Base-by-base conservation (phyloP, 177 flowering plant genomes). In the Vitis hybrid region DNA sequence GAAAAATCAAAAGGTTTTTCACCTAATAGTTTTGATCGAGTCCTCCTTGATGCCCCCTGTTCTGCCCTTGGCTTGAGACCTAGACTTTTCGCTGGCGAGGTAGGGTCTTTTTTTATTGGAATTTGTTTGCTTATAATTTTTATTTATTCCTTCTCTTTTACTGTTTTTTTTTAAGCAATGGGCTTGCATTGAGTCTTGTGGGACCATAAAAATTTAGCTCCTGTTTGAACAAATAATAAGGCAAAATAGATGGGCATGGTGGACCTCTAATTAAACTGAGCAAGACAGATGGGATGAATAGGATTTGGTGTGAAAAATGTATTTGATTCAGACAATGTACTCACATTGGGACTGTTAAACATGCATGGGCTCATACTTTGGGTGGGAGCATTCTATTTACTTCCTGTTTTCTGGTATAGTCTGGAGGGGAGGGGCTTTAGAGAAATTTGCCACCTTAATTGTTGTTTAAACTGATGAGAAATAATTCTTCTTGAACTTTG, bases 1-100 rank as follows among this genome's bases (percentile, higher is more conserved):
- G 89, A 88, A 72, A 88, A 79, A 19, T 87, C 89, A 1, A 85
- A 88, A 80, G 99, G 98, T 12, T 93, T 93, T 79, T 48, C 72
- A 21, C 94, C 94, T 2, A 77, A 83, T 69, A 90, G 93, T 72
- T 96, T 96, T 86, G 99, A 92, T 67, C 83, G 97, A 19, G 94
- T 96, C 65, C 99, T 93, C 70, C 97, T 96, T 71, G 98, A 93
- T 84, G 98, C 97, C 78, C 98, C 99, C 15, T 96, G 99, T 77
- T 96, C 99, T 75, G 98, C 99, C 78, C 93, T 96, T 84, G 99
- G 99, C 40, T 76, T 96, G 82, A 90, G 99, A 70, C 97, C 99
- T 62, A 86, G 98, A 19, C 80, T 96, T n/a, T 96, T 91, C 81
- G 82, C 92, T 64, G 93, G 87, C 51, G 89, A 85, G 91, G 98